Conservation (phyloP, 192 early-diverging fungal genomes). For the Physocladia obscura region DNA sequence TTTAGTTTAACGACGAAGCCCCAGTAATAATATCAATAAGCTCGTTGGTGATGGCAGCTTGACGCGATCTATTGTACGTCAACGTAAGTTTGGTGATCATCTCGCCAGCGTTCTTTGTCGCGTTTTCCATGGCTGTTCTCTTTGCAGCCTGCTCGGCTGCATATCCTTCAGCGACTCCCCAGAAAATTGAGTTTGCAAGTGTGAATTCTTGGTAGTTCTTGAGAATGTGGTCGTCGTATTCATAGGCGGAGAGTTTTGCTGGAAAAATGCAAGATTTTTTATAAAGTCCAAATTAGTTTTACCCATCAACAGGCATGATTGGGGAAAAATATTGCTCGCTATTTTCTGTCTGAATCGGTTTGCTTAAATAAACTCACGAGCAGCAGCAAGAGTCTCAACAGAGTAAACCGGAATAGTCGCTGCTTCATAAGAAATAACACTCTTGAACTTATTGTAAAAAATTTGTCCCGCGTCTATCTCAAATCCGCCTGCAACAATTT, state of each 20-base stretch:
- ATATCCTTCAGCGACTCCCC: constrained; percentile 94
- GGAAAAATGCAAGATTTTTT: not conserved
- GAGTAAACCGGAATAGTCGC: constrained; percentile 62
- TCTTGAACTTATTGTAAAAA: constrained; percentile 92
- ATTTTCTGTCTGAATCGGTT: no score
- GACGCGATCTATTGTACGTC: constrained; percentile 95
- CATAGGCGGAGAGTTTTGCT: constrained; percentile 87
- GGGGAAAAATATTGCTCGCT: no score
- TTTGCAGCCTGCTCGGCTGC: constrained; percentile 94
- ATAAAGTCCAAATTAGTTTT: not conserved
- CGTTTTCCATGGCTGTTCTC: constrained; percentile 99
- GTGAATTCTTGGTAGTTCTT: constrained; percentile 90
- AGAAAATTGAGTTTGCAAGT: constrained; percentile 91
- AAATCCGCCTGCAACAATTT: constrained; percentile 56
- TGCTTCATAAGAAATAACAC: constrained; percentile 92
- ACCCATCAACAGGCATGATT: no score
- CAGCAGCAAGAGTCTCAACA: constrained; percentile 67
- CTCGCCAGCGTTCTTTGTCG: constrained; percentile 98
- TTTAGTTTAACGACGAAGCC: constrained; percentile 15
- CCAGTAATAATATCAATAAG: constrained; percentile 57
- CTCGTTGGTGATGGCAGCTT: constrained; percentile 98
- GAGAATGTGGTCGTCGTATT: constrained; percentile 74
- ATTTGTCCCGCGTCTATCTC: constrained; percentile 72
- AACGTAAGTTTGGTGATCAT: constrained; percentile 96
- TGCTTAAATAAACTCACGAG: constrained; percentile 49